A percentile compares a stretch with the other conserved stretches of the same genome.
Evolutionary conservation across 1,284 basidiomycete genomes (phyloP).

Genomic region (Rugosomyces carneus): DNA sequence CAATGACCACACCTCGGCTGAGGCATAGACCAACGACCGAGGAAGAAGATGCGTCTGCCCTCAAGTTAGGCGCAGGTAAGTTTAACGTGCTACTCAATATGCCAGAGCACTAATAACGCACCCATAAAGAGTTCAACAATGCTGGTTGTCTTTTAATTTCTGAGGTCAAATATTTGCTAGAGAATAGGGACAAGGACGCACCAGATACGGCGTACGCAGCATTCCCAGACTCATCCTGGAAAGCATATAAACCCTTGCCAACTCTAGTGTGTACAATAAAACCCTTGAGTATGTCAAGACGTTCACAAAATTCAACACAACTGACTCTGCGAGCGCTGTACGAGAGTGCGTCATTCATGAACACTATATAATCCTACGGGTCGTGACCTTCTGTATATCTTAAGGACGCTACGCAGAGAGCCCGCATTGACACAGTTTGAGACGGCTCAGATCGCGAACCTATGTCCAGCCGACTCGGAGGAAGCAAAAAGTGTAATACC

Average conservation of each 20-base stretch:
- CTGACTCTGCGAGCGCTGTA: conserved; percentile 81
- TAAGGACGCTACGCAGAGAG: conserved; percentile 70
- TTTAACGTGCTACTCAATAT: neutral
- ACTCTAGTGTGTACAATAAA: conserved; percentile 80
- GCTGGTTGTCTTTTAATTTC: conserved; percentile 87
- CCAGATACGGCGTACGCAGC: conserved; percentile 72
- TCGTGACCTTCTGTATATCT: neutral
- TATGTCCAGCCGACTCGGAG: conserved; percentile 83
- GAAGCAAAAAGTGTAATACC: conserved; percentile 90
- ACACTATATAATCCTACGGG: neutral
- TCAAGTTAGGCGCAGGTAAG: conserved; percentile 62
- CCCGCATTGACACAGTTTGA: conserved; percentile 83
- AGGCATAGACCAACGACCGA: conserved; percentile 46
- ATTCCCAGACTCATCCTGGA: neutral
- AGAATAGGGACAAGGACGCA: conserved; percentile 79
- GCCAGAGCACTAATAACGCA: too few relatives aligned
- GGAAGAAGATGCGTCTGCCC: conserved; percentile 64
- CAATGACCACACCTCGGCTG: conserved; percentile 37
- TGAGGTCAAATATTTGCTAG: conserved; percentile 85
- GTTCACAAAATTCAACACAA: conserved; percentile 85
- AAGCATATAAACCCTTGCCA: neutral
- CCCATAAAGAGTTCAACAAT: conserved; percentile 74
- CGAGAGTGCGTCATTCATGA: conserved; percentile 61
- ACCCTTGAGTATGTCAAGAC: conserved; percentile 89
- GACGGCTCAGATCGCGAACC: conserved; percentile 86